Evolutionary conservation across 2,329 filamentous ascomycete species (phyloP), one percentile per base, ranked within the genome.

Genomic region (Cordyceps fumosorosea): DNA sequence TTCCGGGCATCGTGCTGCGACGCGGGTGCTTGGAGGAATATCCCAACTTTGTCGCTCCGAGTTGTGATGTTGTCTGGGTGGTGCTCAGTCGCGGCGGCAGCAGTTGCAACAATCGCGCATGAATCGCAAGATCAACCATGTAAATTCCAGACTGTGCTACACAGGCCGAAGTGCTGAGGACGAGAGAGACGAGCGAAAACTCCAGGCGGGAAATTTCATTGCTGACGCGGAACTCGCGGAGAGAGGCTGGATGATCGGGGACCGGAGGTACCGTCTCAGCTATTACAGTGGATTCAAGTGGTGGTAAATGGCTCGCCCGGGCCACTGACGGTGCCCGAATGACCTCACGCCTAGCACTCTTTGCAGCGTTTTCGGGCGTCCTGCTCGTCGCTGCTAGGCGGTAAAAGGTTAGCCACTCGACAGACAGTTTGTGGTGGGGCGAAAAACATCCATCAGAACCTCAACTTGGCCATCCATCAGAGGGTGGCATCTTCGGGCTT

Each of bases 201-300:
- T 8, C 22, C 16, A n/a, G 26, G n/a, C 11, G 26, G 18, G 52
- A 50, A 50, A 50, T 56, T 51, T 56, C 59, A 42, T 29, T 56
- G 59, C 59, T 62, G 59, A 62, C 59, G 59, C 59, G 59, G 59
- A 62, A 56, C 52, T 62, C 59, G 48, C 59, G 59, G 59, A 56
- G 52, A 56, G 47, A 37, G 59, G 59, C 44, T 56, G 59, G 59
- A 50, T 11, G 45, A 56, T 56, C 59, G 59, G 59, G 16, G 44
- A 56, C 59, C 59, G 59, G 59, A 42, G 44, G 59, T 56, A 32
- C 52, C 45, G 59, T 51, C 44, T 12, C 44, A 42, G 52, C 37
- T 42, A 56, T 40, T 55, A 26, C 37, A 54, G 58, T 60, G 58
- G 50, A 48, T 47, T 47, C 42, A 50, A 20, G n/a, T 48, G 22